Evolutionary conservation across 2,329 filamentous ascomycete species (phyloP), one percentile per base, ranked within the genome.

Genomic region (Fusarium secorum): DNA sequence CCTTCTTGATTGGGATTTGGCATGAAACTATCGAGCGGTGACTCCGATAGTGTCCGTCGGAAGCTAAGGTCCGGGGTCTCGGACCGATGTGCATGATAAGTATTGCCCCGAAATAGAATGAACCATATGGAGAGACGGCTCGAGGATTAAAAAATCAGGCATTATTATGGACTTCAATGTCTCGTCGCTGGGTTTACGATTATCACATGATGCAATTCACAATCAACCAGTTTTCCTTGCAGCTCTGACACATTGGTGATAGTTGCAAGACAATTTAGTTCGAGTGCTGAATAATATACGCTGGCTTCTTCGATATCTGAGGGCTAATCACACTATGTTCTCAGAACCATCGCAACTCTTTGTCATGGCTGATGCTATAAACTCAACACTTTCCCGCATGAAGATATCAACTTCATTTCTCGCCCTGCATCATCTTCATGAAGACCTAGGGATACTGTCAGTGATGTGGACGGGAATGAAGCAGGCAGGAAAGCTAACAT

Each of bases 381-480:
- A 11, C 15, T 4, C 6, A 15, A 6, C 4, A 11, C 6, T 26
- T 32, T 11, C 14, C 9, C 4, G 1, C 1, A 3, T 8, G 2
- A 17, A 7, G 10, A 13, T 10, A 13, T 22, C 22, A 46, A 26
- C 22, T 26, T 55, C 26, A 24, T 30, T 64, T 41, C 9, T 65
- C 62, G 0, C 56, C 63, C 17, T 60, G 39, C 11, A 71, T 41
- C 67, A 73, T 68, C 38, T 68, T 65, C 70, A 71, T 71, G 8
- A 73, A 73, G 4, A 62, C 36, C 70, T 73, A 28, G 28, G 2
- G 13, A 22, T 8, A 17, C 4, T 17, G 26, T 72, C 14, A 72
- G 70, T 44, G 42, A 14, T 5, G 8, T 28, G 4, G 3, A 20
- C 11, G 10, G 15, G 7, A 10, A 33, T n/a, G 15, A 13, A 3